A percentile compares a stretch with the other conserved stretches of the same genome.
Conservation (phyloP, 202 grass and related monocot genomes). For the Panicum hallii region DNA sequence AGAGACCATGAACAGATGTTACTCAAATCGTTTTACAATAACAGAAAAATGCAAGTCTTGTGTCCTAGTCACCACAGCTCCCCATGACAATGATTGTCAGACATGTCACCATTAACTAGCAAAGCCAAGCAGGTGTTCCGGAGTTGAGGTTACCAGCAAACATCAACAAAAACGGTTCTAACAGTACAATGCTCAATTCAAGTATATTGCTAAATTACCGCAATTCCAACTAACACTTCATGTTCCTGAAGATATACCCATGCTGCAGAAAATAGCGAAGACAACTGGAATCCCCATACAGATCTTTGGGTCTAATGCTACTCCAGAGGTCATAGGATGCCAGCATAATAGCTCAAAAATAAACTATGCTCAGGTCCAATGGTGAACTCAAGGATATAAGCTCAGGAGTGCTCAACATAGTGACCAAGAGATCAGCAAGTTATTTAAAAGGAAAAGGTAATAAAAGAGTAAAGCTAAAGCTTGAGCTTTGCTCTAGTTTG, state of each 20-base stretch:
- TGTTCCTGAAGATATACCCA: not conserved
- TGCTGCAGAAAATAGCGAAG: not conserved
- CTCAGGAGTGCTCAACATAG: not conserved
- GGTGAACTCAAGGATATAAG: not conserved
- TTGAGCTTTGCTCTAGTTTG: not conserved
- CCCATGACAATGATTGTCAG: not conserved
- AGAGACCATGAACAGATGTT: not conserved
- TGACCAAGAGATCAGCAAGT: not conserved
- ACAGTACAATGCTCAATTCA: not conserved
- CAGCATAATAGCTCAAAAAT: conserved; percentile 7
- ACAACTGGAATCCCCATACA: not conserved
- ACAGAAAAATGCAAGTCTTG: not conserved
- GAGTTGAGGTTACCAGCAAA: not conserved
- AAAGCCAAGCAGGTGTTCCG: conserved; percentile 7
- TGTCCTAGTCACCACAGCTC: not conserved
- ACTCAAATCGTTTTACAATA: not conserved
- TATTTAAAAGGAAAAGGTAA: not conserved
- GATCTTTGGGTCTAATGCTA: conserved; percentile 5
- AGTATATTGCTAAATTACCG: not conserved
- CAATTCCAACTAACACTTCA: not conserved
- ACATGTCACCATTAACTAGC: conserved; percentile 1
- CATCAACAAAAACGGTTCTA: not conserved
- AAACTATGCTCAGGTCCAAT: not conserved
- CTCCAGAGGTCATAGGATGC: not conserved
- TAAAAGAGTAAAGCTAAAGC: not conserved